Evolutionary conservation across 2,329 filamentous ascomycete genomes (phyloP).

Genomic region (Cytospora leucostoma): DNA sequence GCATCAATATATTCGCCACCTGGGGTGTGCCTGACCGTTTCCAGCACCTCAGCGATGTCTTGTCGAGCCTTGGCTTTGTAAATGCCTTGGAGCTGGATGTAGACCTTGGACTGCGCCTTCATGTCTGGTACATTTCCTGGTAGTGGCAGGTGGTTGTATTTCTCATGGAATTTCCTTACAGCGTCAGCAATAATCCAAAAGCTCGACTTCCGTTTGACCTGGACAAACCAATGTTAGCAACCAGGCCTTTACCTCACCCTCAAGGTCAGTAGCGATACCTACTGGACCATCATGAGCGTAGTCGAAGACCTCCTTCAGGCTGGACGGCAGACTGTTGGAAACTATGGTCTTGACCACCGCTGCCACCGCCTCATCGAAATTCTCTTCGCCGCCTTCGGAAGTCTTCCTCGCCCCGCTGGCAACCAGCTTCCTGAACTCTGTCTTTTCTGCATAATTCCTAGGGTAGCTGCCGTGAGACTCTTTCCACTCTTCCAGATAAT

Average conservation of each 20-base stretch:
- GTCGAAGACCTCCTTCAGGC: constrained; percentile 76
- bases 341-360: constrained; percentile 88
- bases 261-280: constrained; percentile 47
- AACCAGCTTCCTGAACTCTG: constrained; percentile 73
- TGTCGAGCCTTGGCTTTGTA: constrained; percentile 86
- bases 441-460: constrained; percentile 80
- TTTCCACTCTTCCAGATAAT: constrained; percentile 84
- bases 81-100: constrained; percentile 86
- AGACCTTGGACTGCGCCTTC: constrained; percentile 91
- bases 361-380: constrained; percentile 88
- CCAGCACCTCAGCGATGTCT: constrained; percentile 75
- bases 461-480: constrained; percentile 68
- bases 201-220: constrained; percentile 51
- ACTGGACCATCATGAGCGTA: constrained; percentile 56
- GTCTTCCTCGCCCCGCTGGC: constrained; percentile 68
- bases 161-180: constrained; percentile 73
- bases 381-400: constrained; percentile 88
- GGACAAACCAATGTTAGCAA: constrained; percentile 27
- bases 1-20: constrained; percentile 59
- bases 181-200: constrained; percentile 92
- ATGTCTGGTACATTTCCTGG: constrained; percentile 92
- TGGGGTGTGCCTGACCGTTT: constrained; percentile 56
- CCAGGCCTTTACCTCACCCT: not conserved
- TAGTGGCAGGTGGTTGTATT: constrained; percentile 74
- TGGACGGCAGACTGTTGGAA: constrained; percentile 64